Percentiles rank a stretch among this genome's conserved stretches.
Evolutionary conservation across 495 filamentous ascomycete genomes (phyloP).

Genomic region (Extremus antarcticus): DNA sequence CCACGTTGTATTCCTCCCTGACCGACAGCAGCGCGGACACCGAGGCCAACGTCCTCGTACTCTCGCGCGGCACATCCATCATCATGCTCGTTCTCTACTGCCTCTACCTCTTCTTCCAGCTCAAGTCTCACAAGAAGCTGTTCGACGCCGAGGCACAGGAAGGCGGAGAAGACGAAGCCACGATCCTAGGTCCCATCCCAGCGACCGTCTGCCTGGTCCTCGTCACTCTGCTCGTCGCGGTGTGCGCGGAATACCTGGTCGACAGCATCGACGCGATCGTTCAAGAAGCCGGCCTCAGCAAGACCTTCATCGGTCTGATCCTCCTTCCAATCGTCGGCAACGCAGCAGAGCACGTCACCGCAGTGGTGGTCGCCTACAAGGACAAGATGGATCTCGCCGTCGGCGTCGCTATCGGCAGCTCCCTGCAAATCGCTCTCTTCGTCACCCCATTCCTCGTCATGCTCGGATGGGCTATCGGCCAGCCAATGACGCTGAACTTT

Average conservation of each 20-base stretch:
- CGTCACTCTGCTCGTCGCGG: conserved; percentile 70
- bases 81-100: conserved; percentile 82
- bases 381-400: conserved; percentile 98
- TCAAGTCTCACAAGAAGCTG: conserved; percentile 65
- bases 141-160: conserved; percentile 57
- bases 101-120: conserved; percentile 84
- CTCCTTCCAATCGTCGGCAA: conserved; percentile 96
- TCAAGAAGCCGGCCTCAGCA: conserved; percentile 71
- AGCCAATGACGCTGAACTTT: conserved; percentile 85
- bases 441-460: conserved; percentile 88
- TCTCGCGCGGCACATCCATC: conserved; percentile 84
- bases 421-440: conserved; percentile 88
- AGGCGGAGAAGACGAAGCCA: conserved; percentile 31
- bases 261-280: conserved; percentile 87
- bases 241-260: conserved; percentile 90
- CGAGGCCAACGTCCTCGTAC: conserved; percentile 56
- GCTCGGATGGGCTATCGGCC: conserved; percentile 76
- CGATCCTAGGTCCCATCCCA: conserved; percentile 59
- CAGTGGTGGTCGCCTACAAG: conserved; percentile 81
- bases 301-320: conserved; percentile 92
- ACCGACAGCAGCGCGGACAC: conserved; percentile 33
- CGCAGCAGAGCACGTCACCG: conserved; percentile 93
- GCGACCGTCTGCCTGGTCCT: conserved; percentile 61
- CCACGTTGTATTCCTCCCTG: conserved; percentile 58
- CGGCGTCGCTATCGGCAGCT: conserved; percentile 84